These are phyloP conservation scores for Rhodotorula sp. DNA, from an alignment of 1,284 basidiomycete species.

Conservation along the genomic window DNA sequence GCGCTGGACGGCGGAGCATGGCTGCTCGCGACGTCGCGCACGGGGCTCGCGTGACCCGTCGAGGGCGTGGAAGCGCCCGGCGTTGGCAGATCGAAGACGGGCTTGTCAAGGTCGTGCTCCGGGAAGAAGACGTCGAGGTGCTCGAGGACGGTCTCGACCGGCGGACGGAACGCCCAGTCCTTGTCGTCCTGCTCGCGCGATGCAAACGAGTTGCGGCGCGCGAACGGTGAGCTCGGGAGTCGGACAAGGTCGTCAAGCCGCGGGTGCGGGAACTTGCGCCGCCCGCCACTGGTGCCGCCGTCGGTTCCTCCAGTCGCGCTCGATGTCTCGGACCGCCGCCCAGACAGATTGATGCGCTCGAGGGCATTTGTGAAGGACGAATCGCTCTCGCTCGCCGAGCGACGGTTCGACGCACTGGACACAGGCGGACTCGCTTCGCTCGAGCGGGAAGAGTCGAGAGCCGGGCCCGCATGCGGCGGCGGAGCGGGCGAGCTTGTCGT, in stretches of 20 bases:
- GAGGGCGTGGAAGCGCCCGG: conserved; percentile 67
- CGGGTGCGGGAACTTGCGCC: neutral
- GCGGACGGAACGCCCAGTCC: conserved; percentile 70
- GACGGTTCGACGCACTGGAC: neutral
- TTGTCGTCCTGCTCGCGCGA: conserved; percentile 38
- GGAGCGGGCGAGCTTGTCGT: neutral
- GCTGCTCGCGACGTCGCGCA: conserved; percentile 39
- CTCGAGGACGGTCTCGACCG: conserved; percentile 90
- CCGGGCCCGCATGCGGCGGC: neutral
- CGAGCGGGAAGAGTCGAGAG: neutral
- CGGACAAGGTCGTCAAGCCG: conserved; percentile 22
- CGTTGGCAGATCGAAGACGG: conserved; percentile 77
- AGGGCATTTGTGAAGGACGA: neutral
- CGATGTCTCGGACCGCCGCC: neutral
- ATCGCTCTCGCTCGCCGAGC: neutral
- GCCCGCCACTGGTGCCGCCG: neutral
- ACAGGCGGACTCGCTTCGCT: neutral
- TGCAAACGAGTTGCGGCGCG: conserved; percentile 36
- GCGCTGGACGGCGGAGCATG: conserved; percentile 19
- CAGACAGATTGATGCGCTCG: conserved; percentile 1
- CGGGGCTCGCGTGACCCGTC: conserved; percentile 22
- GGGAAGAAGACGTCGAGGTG: conserved; percentile 94
- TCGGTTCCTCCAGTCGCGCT: neutral
- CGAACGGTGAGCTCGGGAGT: conserved; percentile 17
- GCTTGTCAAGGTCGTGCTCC: conserved; percentile 92